Base-by-base conservation (phyloP, 2,329 filamentous ascomycete genomes). In the Leptosphaerulina australis region DNA sequence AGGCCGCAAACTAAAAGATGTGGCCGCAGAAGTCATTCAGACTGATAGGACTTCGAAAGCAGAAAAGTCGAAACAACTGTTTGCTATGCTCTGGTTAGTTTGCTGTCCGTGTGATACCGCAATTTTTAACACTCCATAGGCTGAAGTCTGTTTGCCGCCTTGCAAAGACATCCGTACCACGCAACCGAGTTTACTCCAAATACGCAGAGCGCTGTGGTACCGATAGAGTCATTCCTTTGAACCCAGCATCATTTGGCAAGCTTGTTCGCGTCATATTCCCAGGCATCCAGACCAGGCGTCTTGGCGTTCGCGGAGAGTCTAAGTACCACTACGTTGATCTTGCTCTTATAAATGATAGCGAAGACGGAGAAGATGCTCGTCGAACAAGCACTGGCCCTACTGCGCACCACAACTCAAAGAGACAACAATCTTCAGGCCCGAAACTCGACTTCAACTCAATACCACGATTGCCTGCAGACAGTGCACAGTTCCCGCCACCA, bases 241-340 rank as follows among this genome's bases (percentile, higher is more conserved):
- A 99, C 68, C 94, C 94, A 31, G 94, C 94, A 8, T 97, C 93
- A 21, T 99, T 99, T 74, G 94, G 94, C 48, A 99, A 99, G 74
- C 83, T 99, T 33, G 94, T 99, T 25, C 86, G 94, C 24, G 93
- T 99, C 29, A 88, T 99, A 41, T 99, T 97, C 64, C 93, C 94
- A 0, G 93, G 92, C 31, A 87, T 99, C 17, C 93, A 96, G 74
- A 99, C 94, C 24, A 83, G 94, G 51, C 84, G 94, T 58, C 80
- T 99, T 10, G 94, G 94, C 56, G 92, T 97, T 36, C 86, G 94
- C 44, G 94, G 94, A 58, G 93, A 97, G 76, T 99, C 94, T 11
- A 99, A 99, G 71, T 99, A 99, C 72, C 94, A 99, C 74, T 99
- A 99, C 66, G 80, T 81, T 38, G 79, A 82, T 58, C 72, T 82